These are phyloP conservation scores for Bruguiera hainesii DNA, from an alignment of 441 rosid species.

Conservation along the genomic window DNA sequence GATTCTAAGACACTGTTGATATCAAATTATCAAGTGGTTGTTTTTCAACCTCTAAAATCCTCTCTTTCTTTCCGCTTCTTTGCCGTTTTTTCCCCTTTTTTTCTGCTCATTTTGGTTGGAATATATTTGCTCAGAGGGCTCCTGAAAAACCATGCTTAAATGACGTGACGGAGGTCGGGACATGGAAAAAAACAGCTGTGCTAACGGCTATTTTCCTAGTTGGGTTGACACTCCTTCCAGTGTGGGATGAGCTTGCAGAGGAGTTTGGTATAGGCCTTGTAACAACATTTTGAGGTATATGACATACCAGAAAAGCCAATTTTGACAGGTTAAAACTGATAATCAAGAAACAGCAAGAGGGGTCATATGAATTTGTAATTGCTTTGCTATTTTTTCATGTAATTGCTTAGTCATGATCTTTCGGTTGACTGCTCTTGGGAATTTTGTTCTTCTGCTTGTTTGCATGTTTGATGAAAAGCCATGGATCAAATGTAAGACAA, in stretches of 20 bases:
- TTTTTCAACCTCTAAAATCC: neutral
- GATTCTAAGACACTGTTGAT: neutral
- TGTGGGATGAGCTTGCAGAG: constrained; percentile 94
- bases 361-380: neutral
- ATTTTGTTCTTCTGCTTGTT: neutral
- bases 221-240: constrained; percentile 71
- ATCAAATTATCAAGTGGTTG: neutral
- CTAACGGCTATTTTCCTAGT: constrained; percentile 51
- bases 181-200: constrained; percentile 78
- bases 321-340: constrained; percentile 27
- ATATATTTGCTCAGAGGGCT: constrained; percentile 48
- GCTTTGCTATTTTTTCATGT: neutral
- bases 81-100: neutral
- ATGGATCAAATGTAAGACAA: too few species aligned
- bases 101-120: neutral
- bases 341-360: constrained; percentile 10
- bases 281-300: constrained; percentile 52
- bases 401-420: constrained; percentile 10
- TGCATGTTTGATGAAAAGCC: too few species aligned
- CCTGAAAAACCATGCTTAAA: constrained; percentile 91
- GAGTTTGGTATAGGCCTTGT: constrained; percentile 93
- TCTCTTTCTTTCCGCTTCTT: neutral
- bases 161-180: constrained; percentile 90
- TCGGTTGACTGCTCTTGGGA: neutral
- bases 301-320: constrained; percentile 24